Evolutionary conservation across 306 rosid species (phyloP).

Genomic region (Dalbergia cultrata): DNA sequence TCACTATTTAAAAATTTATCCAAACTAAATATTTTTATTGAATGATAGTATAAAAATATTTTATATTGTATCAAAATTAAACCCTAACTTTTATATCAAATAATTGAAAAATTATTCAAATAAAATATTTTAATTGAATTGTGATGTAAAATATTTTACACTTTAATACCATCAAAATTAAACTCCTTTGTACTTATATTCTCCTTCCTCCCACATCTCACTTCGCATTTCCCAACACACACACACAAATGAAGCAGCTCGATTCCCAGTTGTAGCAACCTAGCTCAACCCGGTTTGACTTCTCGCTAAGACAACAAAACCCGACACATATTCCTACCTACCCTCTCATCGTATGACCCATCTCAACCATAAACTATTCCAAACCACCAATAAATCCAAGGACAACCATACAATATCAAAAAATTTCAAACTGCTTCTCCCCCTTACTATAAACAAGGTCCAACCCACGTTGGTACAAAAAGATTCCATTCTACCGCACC

Average conservation of each 20-base stretch:
- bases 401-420: conserved; percentile 47
- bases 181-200: neutral
- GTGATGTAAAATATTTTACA: no score
- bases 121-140: no score
- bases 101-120: no score
- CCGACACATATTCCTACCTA: conserved; percentile 90
- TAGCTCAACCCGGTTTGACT: conserved; percentile 62
- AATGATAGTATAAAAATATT: no score
- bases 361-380: neutral
- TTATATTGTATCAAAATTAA: no score
- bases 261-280: neutral
- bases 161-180: no score
- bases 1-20: no score
- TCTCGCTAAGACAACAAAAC: conserved; percentile 59
- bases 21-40: no score
- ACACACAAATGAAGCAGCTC: neutral
- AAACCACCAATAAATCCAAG: conserved; percentile 25
- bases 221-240: conserved; percentile 51
- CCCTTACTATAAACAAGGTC: conserved; percentile 51
- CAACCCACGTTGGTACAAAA: conserved; percentile 55
- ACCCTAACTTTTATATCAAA: no score
- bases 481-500: conserved; percentile 50
- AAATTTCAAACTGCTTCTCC: conserved; percentile 55
- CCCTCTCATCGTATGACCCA: conserved; percentile 58
- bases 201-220: neutral